Base-by-base conservation (phyloP, 2,329 filamentous ascomycete species). In the Aspergillus candidus region DNA sequence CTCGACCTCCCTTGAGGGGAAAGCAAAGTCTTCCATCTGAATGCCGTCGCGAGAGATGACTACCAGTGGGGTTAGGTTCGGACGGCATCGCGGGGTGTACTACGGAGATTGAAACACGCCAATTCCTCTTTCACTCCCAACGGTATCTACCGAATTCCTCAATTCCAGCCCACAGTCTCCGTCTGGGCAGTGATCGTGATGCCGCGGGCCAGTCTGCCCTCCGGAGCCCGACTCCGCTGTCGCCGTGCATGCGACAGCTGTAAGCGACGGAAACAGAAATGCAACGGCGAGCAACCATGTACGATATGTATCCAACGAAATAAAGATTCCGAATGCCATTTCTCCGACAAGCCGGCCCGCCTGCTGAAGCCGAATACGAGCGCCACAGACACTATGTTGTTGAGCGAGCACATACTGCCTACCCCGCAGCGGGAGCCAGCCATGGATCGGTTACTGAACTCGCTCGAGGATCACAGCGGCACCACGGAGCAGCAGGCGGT, bases 241-340 rank as follows among this genome's bases (percentile, higher is more conserved):
- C 54, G 60, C 33, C 60, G 66, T 40, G 70, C 69, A 12, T 73
- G 70, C 52, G 66, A 71, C 44, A 69, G 66, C 38, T 73, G 70
- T 60, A 73, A 71, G 50, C 55, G 67, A 17, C 62, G 72, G 40
- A 74, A 74, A 50, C 73, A 76, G 47, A 76, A 76, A 55, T 77
- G 74, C 53, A 70, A 77, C 47, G 74, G 74, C 32, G 63, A 69
- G 39, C 63, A 71, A 38, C 74, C 74, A 34, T 77, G 74, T 47
- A 66, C 66, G n/a, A 74, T 76, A 42, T 77, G 74, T 54, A 59
- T 67, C 4, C 65, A 67, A 42, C 60, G 61, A 58, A 70, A 60
- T 52, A 69, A 62, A 51, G 66, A 58, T 55, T 62, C 59, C 41
- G 67, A 60, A 62, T 72, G 55, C 63, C 58, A 69, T 57, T 60